Evolutionary conservation across 2,329 filamentous ascomycete species (phyloP), one percentile per base, ranked within the genome.

Genomic region (Daldinia sp.): DNA sequence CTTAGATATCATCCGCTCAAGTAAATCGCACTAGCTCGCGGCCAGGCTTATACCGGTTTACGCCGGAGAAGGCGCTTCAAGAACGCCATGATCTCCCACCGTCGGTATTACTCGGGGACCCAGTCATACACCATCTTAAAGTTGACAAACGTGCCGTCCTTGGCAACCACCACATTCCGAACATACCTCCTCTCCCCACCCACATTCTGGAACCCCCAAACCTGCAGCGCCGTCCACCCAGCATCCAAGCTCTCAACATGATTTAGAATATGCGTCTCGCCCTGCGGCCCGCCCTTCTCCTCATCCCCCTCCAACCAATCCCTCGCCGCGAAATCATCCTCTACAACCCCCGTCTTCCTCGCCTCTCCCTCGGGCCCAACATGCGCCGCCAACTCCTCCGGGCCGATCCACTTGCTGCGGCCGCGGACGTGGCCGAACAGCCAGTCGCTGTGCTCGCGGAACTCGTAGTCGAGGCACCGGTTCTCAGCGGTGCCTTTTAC

Each of bases 351-450:
- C 1, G 29, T 23, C 25, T 3, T 30, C 4, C 82, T 78, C 56
- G 87, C 87, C 57, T 83, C 80, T n/a, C 85, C 73, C 80, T 87
- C 91, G 8, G 83, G 85, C 49, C 81, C 76, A 65, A 80, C 81
- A 55, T 89, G 80, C 58, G 78, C 86, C 3, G 81, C 82, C 70
- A 90, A 83, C 34, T 87, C 76, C 21, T 83, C 81, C 15, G 77
- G 80, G 17, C 78, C 73, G 61, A 85, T 68, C 74, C 83, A 87
- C 45, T 80, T 77, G 41, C 83, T 86, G 63, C 82, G 82, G 59
- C 90, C 91, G 52, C 81, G 80, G 65, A 95, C 84, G 57, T 78
- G 80, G 61, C 93, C 93, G 75, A 96, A 97, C 68, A 96, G 85
- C 82, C 88, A 89, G 81, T 97, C 93, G 21, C 79, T 80, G 80